Conservation (phyloP, 306 rosid genomes). For the Ceratonia siliqua region DNA sequence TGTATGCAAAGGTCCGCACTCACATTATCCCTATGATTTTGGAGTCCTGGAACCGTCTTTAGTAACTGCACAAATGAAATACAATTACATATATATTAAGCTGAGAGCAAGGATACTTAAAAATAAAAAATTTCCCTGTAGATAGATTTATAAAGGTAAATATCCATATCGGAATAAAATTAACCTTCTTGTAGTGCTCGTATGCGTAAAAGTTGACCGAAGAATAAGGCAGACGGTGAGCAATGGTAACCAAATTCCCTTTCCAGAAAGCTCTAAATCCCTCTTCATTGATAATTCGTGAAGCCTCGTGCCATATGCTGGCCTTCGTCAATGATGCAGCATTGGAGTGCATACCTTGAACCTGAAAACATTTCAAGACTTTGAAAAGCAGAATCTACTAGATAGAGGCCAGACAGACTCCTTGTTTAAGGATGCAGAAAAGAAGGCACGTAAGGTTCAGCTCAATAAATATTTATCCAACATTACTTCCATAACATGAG, state of each 20-base stretch:
- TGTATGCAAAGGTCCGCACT: slow-evolving; percentile 62
- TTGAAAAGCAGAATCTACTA: not conserved
- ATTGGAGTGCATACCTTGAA: slow-evolving; percentile 97
- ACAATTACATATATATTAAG: slow-evolving; percentile 4
- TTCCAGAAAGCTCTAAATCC: slow-evolving; percentile 97
- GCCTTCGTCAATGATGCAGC: slow-evolving; percentile 72
- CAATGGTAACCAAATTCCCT: slow-evolving; percentile 93
- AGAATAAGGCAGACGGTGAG: slow-evolving; percentile 92
- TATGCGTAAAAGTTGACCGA: slow-evolving; percentile 87
- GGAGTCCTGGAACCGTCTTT: slow-evolving; percentile 55
- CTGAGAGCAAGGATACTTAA: not conserved
- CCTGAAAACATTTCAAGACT: slow-evolving; percentile 39
- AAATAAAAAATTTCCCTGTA: not conserved
- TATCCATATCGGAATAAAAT: not conserved
- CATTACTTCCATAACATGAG: too few relatives aligned
- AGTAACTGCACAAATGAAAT: slow-evolving; percentile 50
- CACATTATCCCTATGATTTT: slow-evolving; percentile 48
- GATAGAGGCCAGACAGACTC: not conserved
- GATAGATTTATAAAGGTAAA: not conserved
- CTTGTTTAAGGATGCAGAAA: too few relatives aligned
- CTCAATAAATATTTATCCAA: too few relatives aligned
- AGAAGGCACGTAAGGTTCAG: too few relatives aligned
- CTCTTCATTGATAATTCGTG: slow-evolving; percentile 81
- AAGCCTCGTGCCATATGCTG: slow-evolving; percentile 93
- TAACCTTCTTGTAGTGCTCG: slow-evolving; percentile 80